Percentiles rank a stretch among this genome's conserved stretches.
These are phyloP conservation scores for Aspergillus sp. DNA, from an alignment of 2,329 filamentous ascomycete genomes.

Conservation along the genomic window DNA sequence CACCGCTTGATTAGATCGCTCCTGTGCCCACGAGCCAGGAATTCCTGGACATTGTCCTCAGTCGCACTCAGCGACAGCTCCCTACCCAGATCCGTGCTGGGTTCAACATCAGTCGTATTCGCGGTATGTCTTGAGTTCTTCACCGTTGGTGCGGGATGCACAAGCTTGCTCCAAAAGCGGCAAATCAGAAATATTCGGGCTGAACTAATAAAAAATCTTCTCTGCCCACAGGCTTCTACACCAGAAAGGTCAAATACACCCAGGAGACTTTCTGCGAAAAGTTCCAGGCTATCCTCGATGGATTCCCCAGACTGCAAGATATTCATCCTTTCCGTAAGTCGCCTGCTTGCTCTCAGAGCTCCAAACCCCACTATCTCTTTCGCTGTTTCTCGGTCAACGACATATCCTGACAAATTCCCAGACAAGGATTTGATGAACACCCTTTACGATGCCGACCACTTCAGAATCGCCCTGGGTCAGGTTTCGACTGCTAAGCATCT, in stretches of 20 bases:
- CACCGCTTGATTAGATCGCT: slow-evolving; percentile 59
- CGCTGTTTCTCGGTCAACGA: slow-evolving; percentile 17
- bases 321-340: slow-evolving; percentile 87
- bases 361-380: slow-evolving; percentile 7
- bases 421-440: slow-evolving; percentile 90
- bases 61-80: slow-evolving; percentile 85
- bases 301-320: slow-evolving; percentile 88
- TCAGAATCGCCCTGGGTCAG: slow-evolving; percentile 94
- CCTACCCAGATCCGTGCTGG: slow-evolving; percentile 94
- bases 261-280: slow-evolving; percentile 97
- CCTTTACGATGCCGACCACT: slow-evolving; percentile 97
- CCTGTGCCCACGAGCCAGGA: slow-evolving; percentile 91
- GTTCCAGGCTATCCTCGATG: slow-evolving; percentile 83
- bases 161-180: background rate
- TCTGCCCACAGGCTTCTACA: slow-evolving; percentile 73
- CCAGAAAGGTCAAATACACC: slow-evolving; percentile 96
- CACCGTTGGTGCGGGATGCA: background rate
- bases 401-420: slow-evolving; percentile 26
- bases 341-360: background rate
- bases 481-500: slow-evolving; percentile 93
- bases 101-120: slow-evolving; percentile 93
- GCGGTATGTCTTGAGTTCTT: slow-evolving; percentile 47
- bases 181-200: slow-evolving; percentile 11
- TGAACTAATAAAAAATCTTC: slow-evolving; percentile 32
- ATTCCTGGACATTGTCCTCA: slow-evolving; percentile 96